Conservation (phyloP, 208 protist genomes). For the Crithidia sp. region DNA sequence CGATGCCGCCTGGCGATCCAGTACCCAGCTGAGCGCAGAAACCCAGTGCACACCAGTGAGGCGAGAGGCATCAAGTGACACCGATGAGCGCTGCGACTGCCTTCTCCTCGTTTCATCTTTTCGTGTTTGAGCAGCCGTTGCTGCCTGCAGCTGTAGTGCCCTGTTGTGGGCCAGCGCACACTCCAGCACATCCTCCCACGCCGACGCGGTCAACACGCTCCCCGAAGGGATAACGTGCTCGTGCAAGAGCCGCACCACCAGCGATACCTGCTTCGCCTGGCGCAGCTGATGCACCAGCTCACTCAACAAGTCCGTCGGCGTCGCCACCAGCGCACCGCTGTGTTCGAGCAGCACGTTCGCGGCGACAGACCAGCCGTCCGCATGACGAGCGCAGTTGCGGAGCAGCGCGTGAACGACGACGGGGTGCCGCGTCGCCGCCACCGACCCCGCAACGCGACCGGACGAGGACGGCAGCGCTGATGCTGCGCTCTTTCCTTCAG, state of each 20-base stretch:
- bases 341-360: conserved; percentile 48
- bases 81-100: not conserved
- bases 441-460: not conserved
- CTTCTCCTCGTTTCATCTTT: not conserved
- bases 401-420: conserved; percentile 71
- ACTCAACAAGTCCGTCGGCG: conserved; percentile 68
- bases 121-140: not conserved
- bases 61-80: not conserved
- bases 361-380: conserved; percentile 50
- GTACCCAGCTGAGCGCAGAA: conserved; percentile 79
- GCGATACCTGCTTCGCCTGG: conserved; percentile 40
- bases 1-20: conserved; percentile 49
- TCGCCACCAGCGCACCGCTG: conserved; percentile 33
- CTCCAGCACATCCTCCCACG: conserved; percentile 68
- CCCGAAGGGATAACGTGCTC: conserved; percentile 70
- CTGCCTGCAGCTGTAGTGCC: conserved; percentile 20
- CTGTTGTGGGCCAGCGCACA: conserved; percentile 77
- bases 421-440: conserved; percentile 42
- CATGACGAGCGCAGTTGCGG: conserved; percentile 43
- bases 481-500: not conserved
- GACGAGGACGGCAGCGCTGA: not conserved
- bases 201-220: conserved; percentile 38
- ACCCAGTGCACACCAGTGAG: conserved; percentile 69
- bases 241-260: conserved; percentile 71
- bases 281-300: conserved; percentile 66